Evolutionary conservation across 2,329 filamentous ascomycete species (phyloP).

Genomic region (Paecilomyces sp.): DNA sequence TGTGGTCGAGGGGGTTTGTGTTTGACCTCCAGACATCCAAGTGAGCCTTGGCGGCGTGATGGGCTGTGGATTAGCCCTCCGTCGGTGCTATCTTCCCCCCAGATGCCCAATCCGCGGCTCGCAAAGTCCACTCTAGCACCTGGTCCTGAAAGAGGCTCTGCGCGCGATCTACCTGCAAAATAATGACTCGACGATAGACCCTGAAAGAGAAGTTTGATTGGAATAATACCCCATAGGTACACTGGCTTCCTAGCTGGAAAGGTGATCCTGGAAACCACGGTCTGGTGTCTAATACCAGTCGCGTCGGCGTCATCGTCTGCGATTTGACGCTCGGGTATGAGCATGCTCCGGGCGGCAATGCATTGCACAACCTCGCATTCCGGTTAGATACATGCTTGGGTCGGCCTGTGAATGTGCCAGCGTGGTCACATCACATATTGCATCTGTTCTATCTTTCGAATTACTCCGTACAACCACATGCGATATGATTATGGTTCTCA

Average conservation of each 20-base stretch:
- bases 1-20: neutral
- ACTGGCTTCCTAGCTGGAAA: neutral
- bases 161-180: neutral
- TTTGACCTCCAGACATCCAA: neutral
- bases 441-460: neutral
- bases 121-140: neutral
- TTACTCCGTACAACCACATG: neutral
- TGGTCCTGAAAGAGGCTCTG: neutral
- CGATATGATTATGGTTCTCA: neutral
- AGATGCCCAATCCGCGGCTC: neutral
- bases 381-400: neutral
- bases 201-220: neutral
- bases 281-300: neutral
- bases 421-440: neutral
- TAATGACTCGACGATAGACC: neutral
- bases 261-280: neutral
- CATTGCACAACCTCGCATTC: neutral
- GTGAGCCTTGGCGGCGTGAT: neutral
- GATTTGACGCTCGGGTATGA: neutral
- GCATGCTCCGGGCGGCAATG: neutral
- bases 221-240: neutral
- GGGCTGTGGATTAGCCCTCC: neutral
- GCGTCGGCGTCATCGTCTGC: neutral
- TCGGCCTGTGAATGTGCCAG: neutral
- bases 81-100: neutral